A percentile compares a stretch with the other conserved stretches of the same genome.
These are phyloP conservation scores for Aegilops bicornis DNA, from an alignment of 176 grass and related monocot species.

Conservation along the genomic window DNA sequence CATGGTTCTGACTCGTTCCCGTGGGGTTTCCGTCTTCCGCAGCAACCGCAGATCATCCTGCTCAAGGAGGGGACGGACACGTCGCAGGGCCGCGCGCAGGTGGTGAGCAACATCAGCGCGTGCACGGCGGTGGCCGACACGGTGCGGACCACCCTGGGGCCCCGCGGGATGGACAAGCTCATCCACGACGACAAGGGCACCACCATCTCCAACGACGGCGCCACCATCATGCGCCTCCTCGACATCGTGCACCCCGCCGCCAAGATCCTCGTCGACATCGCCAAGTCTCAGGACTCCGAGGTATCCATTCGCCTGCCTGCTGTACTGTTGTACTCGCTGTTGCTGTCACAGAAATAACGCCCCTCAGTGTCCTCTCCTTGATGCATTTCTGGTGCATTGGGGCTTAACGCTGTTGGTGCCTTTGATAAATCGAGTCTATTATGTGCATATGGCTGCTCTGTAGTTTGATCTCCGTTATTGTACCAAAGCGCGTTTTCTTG, in stretches of 20 bases:
- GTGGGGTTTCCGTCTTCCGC: not conserved
- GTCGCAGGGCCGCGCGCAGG: slow-evolving; percentile 81
- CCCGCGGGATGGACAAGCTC: slow-evolving; percentile 97
- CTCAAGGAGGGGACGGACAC: slow-evolving; percentile 98
- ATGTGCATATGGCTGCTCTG: not conserved
- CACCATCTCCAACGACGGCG: slow-evolving; percentile 96
- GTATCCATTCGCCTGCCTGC: slow-evolving; percentile 15
- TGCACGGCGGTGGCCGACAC: slow-evolving; percentile 80
- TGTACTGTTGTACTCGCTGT: not conserved
- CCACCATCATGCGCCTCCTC: slow-evolving; percentile 92
- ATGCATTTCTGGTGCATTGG: slow-evolving; percentile 13
- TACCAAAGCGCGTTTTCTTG: not conserved
- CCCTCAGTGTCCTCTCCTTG: not conserved
- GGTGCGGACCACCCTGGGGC: slow-evolving; percentile 82
- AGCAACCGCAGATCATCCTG: slow-evolving; percentile 99
- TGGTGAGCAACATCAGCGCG: slow-evolving; percentile 96
- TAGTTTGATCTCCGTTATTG: not conserved
- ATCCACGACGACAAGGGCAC: slow-evolving; percentile 92
- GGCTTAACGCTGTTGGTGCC: not conserved
- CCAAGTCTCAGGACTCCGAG: slow-evolving; percentile 95
- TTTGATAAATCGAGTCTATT: not conserved
- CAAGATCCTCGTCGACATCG: slow-evolving; percentile 88
- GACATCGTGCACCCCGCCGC: slow-evolving; percentile 90
- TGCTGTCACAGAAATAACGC: not conserved
- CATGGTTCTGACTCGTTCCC: not conserved